Evolutionary conservation across 345 rosid genomes (phyloP).

Genomic region (Arabis alpina): DNA sequence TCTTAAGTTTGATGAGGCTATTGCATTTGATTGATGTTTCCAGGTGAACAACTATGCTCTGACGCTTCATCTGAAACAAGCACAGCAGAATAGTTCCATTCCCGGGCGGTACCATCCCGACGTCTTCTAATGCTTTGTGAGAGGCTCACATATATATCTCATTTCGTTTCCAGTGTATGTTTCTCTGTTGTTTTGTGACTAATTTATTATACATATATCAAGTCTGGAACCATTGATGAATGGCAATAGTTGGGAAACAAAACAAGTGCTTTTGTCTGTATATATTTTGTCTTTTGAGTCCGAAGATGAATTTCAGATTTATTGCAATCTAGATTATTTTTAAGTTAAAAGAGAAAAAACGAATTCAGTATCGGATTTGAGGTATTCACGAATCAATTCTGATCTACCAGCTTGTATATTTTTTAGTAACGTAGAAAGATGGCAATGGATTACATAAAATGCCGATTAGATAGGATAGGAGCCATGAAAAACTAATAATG

Average conservation of each 20-base stretch:
- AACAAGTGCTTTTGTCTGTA: background rate
- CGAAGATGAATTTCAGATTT: background rate
- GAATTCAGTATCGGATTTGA: no score
- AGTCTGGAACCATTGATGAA: slow-evolving; percentile 20
- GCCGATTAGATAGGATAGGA: no score
- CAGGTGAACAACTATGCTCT: slow-evolving; percentile 78
- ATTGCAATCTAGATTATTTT: background rate
- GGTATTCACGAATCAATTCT: no score
- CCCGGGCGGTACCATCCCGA: slow-evolving; percentile 82
- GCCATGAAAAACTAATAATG: no score
- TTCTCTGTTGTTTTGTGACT: slow-evolving; percentile 24
- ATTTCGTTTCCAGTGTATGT: slow-evolving; percentile 17
- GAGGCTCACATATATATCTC: background rate
- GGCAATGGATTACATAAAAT: no score
- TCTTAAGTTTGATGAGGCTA: background rate
- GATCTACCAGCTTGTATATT: no score
- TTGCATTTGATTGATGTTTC: background rate
- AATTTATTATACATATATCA: slow-evolving; percentile 6
- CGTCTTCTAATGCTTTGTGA: slow-evolving; percentile 53
- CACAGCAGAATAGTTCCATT: slow-evolving; percentile 52
- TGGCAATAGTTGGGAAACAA: slow-evolving; percentile 4
- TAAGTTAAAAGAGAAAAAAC: no score
- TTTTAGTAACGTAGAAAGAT: no score
- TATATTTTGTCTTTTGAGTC: background rate
- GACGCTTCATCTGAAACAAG: slow-evolving; percentile 71